These are phyloP conservation scores for Leptographium radiaticola DNA, from an alignment of 2,329 filamentous ascomycete species.

Conservation along the genomic window DNA sequence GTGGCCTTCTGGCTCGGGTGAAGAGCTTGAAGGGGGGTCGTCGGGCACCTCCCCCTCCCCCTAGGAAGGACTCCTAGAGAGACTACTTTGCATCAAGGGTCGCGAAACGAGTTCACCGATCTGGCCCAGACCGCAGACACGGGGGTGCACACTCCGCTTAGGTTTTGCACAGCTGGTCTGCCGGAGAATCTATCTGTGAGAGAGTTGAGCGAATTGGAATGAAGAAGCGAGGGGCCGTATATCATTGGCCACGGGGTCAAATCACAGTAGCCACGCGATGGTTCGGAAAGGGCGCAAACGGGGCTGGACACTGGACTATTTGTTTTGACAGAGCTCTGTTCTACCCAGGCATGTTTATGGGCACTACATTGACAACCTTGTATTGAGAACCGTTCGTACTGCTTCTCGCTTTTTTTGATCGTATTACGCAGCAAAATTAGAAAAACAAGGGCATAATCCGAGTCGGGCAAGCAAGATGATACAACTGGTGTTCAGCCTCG, in stretches of 20 bases:
- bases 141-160: not conserved
- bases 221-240: not conserved
- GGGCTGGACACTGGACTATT: not conserved
- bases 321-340: not conserved
- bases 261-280: not conserved
- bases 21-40: conserved; percentile 68
- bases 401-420: not conserved
- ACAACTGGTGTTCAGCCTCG: not conserved
- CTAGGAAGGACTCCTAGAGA: conserved; percentile 12
- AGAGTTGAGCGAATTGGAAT: not conserved
- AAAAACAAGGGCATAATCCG: not conserved
- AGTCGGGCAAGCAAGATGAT: not conserved
- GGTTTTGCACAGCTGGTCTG: not conserved
- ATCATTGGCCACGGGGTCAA: not conserved
- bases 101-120: not conserved
- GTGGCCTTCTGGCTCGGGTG: conserved; percentile 64
- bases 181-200: not conserved
- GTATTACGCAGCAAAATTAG: not conserved
- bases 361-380: not conserved
- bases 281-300: not conserved
- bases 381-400: not conserved
- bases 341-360: not conserved
- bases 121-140: not conserved
- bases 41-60: conserved; percentile 22
- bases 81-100: conserved; percentile 4